phyloP scores from a whole-genome alignment of 495 filamentous ascomycete species.

The Tuber indicum region DNA sequence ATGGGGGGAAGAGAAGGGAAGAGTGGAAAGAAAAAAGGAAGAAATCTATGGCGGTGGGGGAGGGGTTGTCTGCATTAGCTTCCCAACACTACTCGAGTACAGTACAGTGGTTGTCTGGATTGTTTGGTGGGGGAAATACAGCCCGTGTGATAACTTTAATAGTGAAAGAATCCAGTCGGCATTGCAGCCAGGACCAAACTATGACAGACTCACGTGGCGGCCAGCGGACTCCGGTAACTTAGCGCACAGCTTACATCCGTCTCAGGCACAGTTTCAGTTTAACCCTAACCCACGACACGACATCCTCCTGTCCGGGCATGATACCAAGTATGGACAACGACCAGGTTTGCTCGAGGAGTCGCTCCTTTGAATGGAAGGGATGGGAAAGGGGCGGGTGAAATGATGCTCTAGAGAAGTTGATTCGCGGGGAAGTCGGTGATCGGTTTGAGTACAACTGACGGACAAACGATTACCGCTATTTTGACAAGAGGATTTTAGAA shows the following conservation, averaged over 20 bases:
- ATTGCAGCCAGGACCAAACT: not conserved
- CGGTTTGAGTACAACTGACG: not conserved
- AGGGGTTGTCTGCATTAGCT: too few species aligned
- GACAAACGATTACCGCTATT: not conserved
- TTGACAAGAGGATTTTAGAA: not conserved
- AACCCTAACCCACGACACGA: constrained; percentile 3
- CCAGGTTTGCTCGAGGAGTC: not conserved
- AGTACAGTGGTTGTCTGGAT: not conserved
- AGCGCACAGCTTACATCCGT: not conserved
- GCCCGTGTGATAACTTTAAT: too few species aligned
- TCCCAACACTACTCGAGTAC: too few species aligned
- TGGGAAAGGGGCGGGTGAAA: not conserved
- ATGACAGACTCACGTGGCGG: not conserved
- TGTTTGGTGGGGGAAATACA: not conserved
- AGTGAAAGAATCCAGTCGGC: not conserved
- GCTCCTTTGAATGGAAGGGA: not conserved
- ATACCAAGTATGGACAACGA: not conserved
- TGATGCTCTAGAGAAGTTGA: not conserved
- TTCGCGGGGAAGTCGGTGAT: not conserved
- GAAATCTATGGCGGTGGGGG: not conserved
- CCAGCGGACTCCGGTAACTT: not conserved
- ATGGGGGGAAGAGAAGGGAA: not conserved
- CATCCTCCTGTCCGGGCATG: not conserved
- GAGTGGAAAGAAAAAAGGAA: not conserved
- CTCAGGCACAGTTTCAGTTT: not conserved